phyloP scores from a whole-genome alignment of 2,329 filamentous ascomycete genomes.

The Cadophora sp. region DNA sequence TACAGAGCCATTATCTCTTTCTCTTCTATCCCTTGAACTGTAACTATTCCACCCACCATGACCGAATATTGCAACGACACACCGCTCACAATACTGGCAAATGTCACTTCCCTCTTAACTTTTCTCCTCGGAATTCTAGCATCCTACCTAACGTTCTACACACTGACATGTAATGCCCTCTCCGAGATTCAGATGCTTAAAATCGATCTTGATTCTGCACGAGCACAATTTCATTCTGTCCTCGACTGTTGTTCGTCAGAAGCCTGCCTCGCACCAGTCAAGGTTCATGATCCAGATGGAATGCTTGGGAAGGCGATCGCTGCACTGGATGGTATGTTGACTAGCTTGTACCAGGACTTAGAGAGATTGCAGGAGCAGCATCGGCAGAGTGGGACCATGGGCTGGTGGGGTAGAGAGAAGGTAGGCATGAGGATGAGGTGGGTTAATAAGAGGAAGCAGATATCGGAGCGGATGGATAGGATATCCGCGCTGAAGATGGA shows the following conservation, averaged over 20 bases:
- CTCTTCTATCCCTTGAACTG: neutral
- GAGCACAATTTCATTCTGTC: neutral
- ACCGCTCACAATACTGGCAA: neutral
- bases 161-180: neutral
- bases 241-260: neutral
- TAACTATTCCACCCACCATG: neutral
- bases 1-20: neutral
- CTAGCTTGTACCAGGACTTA: neutral
- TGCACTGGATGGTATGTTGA: neutral
- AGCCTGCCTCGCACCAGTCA: neutral
- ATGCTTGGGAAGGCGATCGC: neutral
- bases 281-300: neutral
- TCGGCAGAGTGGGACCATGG: neutral
- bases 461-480: neutral
- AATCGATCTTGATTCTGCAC: neutral
- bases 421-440: neutral
- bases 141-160: neutral
- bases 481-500: neutral
- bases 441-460: neutral
- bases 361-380: neutral
- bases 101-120: neutral
- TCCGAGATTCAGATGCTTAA: neutral
- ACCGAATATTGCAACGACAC: neutral
- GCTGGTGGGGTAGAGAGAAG: neutral
- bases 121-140: neutral